Evolutionary conservation across 768 basidiomycete species (phyloP), one percentile per base, ranked within the genome.

Genomic region (Termitomyces sp.): DNA sequence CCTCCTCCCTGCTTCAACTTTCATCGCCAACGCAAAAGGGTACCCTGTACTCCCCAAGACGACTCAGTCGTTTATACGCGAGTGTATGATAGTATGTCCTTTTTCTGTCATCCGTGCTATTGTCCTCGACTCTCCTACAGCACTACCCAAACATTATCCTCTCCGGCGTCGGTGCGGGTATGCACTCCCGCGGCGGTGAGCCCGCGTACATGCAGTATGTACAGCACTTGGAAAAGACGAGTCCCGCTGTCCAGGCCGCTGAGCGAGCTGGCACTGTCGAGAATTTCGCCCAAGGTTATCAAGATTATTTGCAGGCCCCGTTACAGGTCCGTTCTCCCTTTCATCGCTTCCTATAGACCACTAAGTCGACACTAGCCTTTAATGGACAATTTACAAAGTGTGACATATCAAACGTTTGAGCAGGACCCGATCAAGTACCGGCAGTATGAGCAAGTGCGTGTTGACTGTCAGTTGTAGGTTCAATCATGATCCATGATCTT

Each of bases 371-470:
- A 16, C 52, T 65, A 95, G 91, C 97, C 97, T 24, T 73, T 99
- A 66, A 96, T 96, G 95, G 96, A 99, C 68, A 95, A 99, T 73
- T 74, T 99, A 57, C 93, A 92, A 68, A 95, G 93, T 65, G 83
- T 89, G 63, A 98, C 95, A 12, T 99, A 99, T 72, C 94, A 98
- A 69, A 94, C 93, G 2, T 99, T 99, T 67, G 97, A 99, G 68
- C 86, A 94, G 70, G 97, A 98, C 75, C 96, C 97, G 3, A 87
- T 98, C 60, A 99, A 99, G 72, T 99, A 99, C 70, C 73, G 81
- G 57, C 88, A 93, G 66, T 99, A 99, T 70, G 97, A 99, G 76
- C 91, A 96, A 81, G 92, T 88, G 50, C 33, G 73, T 64, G 20
- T 16, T 18, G 31, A 18, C 27, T 8, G 7, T 22, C 36, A 41